A percentile compares a stretch with the other conserved stretches of the same genome.
Evolutionary conservation across 257 asterid species (phyloP).

Genomic region (Plectranthus barbatus): DNA sequence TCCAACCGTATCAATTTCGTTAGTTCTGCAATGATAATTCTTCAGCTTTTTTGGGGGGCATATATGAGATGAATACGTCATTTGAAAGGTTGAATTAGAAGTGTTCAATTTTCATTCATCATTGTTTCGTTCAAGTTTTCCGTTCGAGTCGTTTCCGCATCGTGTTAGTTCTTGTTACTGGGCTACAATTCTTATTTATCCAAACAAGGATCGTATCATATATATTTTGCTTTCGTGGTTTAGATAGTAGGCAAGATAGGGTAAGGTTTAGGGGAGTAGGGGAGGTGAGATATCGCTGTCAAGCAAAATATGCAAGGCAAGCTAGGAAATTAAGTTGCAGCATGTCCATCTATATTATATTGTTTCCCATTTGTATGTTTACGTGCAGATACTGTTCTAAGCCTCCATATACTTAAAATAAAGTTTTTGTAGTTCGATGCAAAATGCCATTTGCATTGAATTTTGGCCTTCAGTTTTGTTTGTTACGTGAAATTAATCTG

Average conservation of each 20-base stretch:
- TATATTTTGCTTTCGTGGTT: not conserved
- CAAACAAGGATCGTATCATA: no score
- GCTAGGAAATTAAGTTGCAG: not conserved
- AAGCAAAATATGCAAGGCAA: not conserved
- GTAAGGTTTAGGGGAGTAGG: not conserved
- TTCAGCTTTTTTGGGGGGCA: no score
- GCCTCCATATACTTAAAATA: not conserved
- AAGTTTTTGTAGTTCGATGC: not conserved
- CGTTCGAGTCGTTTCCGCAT: no score
- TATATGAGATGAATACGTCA: no score
- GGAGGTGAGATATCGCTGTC: not conserved
- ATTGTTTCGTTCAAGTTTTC: no score
- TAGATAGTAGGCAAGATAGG: not conserved
- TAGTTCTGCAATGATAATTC: no score
- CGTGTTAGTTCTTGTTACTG: no score
- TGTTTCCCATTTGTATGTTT: not conserved
- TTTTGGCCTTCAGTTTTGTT: conserved; percentile 30
- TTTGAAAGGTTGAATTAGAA: no score
- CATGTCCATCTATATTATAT: not conserved
- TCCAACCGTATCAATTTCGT: no score
- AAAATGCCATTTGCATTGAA: conserved; percentile 26
- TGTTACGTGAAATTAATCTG: conserved; percentile 24
- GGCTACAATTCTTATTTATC: no score
- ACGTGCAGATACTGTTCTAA: not conserved
- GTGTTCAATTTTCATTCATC: no score